Percentiles rank a stretch among this genome's conserved stretches.
phyloP scores from a whole-genome alignment of 345 rosid species.

The Streptanthus diversifolius region DNA sequence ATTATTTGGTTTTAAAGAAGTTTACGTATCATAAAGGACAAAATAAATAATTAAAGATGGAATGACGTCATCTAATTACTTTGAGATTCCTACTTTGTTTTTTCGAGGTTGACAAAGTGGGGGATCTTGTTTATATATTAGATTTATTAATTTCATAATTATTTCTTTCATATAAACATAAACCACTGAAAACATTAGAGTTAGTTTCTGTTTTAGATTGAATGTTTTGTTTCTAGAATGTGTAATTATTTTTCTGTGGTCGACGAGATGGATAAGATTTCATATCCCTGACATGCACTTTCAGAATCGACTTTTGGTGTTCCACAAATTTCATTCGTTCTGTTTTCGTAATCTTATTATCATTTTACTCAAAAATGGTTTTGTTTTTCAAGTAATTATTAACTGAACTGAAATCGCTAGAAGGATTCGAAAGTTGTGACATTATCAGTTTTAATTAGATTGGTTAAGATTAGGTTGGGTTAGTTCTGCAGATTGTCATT shows the following conservation, averaged over 20 bases:
- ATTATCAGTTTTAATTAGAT: not conserved
- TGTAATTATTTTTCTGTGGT: not conserved
- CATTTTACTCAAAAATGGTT: not conserved
- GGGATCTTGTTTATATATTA: slow-evolving; percentile 24
- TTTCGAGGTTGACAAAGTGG: slow-evolving; percentile 10
- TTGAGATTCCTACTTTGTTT: slow-evolving; percentile 25
- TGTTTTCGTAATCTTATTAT: too few species aligned
- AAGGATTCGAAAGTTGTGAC: not conserved
- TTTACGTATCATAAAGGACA: slow-evolving; percentile 14
- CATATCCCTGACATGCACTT: not conserved
- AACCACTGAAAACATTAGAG: not conserved
- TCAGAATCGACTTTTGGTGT: not conserved
- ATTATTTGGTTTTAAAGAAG: not conserved
- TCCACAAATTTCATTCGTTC: not conserved
- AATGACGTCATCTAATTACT: slow-evolving; percentile 12
- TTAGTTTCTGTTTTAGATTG: not conserved
- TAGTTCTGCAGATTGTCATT: not conserved
- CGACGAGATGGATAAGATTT: not conserved
- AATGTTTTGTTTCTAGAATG: not conserved
- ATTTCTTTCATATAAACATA: not conserved
- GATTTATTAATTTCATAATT: not conserved
- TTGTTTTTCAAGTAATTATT: not conserved
- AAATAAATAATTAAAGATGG: not conserved
- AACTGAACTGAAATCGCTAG: not conserved
- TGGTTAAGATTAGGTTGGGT: slow-evolving; percentile 18